Evolutionary conservation across 495 filamentous ascomycete genomes (phyloP).

Genomic region (Penicillium herquei): DNA sequence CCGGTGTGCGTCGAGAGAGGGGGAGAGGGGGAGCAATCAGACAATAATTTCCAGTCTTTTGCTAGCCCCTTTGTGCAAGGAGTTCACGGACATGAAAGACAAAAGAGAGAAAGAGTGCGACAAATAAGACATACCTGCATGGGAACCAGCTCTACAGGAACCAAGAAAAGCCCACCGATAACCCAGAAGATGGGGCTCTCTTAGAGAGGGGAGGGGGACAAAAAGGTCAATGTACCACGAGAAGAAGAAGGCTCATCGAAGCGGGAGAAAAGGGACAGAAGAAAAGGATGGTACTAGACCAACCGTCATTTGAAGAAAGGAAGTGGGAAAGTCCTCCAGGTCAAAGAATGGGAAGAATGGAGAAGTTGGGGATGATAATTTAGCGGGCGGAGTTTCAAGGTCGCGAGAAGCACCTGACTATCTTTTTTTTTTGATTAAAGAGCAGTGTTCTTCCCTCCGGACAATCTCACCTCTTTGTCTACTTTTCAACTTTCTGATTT

Average conservation of each 20-base stretch:
- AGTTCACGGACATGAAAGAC: background rate
- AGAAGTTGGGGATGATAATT: slow-evolving; percentile 5
- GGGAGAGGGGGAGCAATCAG: background rate
- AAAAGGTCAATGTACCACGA: slow-evolving; percentile 42
- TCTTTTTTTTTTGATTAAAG: background rate
- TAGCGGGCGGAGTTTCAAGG: slow-evolving; percentile 12
- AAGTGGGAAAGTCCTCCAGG: background rate
- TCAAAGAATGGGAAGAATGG: slow-evolving; percentile 2
- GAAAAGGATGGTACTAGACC: background rate
- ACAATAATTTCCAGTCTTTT: background rate
- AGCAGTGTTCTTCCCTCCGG: too few relatives aligned
- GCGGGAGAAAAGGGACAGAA: slow-evolving; percentile 33
- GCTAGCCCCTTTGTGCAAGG: background rate
- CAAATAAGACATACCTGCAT: slow-evolving; percentile 43
- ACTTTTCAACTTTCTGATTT: background rate
- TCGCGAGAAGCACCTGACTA: slow-evolving; percentile 16
- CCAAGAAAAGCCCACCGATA: slow-evolving; percentile 23
- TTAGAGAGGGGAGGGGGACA: slow-evolving; percentile 19
- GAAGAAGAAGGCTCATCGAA: slow-evolving; percentile 41
- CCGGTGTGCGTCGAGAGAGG: background rate
- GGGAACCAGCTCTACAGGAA: slow-evolving; percentile 36
- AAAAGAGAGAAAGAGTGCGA: background rate
- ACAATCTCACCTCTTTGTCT: background rate
- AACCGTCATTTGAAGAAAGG: slow-evolving; percentile 13
- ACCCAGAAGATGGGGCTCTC: slow-evolving; percentile 24